phyloP scores from a whole-genome alignment of 1,139 yeast species.

The Geotrichum europaeum region DNA sequence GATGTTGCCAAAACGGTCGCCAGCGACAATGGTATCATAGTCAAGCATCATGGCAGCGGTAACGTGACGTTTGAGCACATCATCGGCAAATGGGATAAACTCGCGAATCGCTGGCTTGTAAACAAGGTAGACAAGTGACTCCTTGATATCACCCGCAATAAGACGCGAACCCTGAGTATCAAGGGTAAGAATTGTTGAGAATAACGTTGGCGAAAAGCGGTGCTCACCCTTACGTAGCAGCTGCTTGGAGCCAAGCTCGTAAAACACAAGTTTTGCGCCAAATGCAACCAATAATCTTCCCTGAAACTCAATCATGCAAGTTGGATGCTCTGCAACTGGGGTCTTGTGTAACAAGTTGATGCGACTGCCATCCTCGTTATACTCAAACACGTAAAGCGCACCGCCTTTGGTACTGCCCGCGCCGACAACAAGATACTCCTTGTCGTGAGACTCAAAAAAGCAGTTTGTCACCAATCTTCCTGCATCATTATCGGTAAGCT shows the following conservation, averaged over 20 bases:
- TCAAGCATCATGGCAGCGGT: slow-evolving; percentile 60
- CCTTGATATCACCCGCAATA: slow-evolving; percentile 60
- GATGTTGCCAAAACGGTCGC: slow-evolving; percentile 86
- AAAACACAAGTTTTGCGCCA: slow-evolving; percentile 50
- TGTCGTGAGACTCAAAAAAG: slow-evolving; percentile 35
- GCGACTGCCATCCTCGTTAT: slow-evolving; percentile 36
- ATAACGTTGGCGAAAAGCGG: slow-evolving; percentile 16
- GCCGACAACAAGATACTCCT: slow-evolving; percentile 46
- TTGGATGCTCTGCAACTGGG: slow-evolving; percentile 44
- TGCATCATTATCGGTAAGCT: slow-evolving; percentile 41
- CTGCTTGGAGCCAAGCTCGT: slow-evolving; percentile 74
- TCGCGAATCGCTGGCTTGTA: slow-evolving; percentile 46
- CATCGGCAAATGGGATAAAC: slow-evolving; percentile 65
- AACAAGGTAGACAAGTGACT: slow-evolving; percentile 55
- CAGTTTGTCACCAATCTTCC: slow-evolving; percentile 39
- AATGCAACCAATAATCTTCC: slow-evolving; percentile 60
- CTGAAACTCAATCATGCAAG: slow-evolving; percentile 51
- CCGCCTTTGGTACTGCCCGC: slow-evolving; percentile 36
- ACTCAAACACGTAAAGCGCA: slow-evolving; percentile 43
- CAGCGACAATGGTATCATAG: slow-evolving; percentile 68
- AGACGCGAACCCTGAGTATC: slow-evolving; percentile 53
- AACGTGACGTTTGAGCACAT: slow-evolving; percentile 59
- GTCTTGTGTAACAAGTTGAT: slow-evolving; percentile 60
- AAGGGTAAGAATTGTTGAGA: slow-evolving; percentile 46
- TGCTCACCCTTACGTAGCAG: slow-evolving; percentile 55